Evolutionary conservation across 345 rosid genomes (phyloP), one percentile per base, ranked within the genome.

Genomic region (Diplotaxis tenuifolia): DNA sequence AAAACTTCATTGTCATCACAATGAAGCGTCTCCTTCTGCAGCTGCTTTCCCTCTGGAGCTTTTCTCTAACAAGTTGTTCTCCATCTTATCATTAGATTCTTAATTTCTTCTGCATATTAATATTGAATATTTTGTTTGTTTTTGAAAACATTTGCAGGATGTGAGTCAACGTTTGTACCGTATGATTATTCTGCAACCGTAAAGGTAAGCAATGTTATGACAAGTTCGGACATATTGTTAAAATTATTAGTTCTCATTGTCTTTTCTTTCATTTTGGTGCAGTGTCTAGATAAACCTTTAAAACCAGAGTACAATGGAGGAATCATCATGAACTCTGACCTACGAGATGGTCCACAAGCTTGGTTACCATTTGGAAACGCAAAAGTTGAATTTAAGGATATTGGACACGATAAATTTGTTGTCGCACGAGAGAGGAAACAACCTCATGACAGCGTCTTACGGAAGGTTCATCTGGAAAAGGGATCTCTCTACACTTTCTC

Each of bases 291-390:
- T n/a, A 54, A 34, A 4, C 94, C 98, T 10, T 54, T 52, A 6
- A 83, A 82, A 75, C 78, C 94, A 62, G 96, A 89, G 71, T 89
- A 92, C 65, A 68, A 76, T 29, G 96, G 98, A 78, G 94, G 98
- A 62, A 86, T 88, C n/a, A n/a, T n/a, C n/a, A n/a, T n/a, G n/a
- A n/a, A n/a, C n/a, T n/a, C n/a, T n/a, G n/a, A n/a, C n/a, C n/a
- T n/a, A n/a, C n/a, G n/a, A n/a, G n/a, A n/a, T n/a, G n/a, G n/a
- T n/a, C n/a, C n/a, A n/a, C n/a, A n/a, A n/a, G n/a, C n/a, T n/a
- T n/a, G n/a, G n/a, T n/a, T n/a, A n/a, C n/a, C n/a, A n/a, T n/a
- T n/a, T n/a, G n/a, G n/a, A n/a, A n/a, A n/a, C n/a, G n/a, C n/a
- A n/a, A n/a, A n/a, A n/a, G n/a, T n/a, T n/a, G n/a, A n/a, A n/a